These are phyloP conservation scores for Epichloe aotearoae DNA, from an alignment of 2,329 filamentous ascomycete genomes.

Conservation along the genomic window DNA sequence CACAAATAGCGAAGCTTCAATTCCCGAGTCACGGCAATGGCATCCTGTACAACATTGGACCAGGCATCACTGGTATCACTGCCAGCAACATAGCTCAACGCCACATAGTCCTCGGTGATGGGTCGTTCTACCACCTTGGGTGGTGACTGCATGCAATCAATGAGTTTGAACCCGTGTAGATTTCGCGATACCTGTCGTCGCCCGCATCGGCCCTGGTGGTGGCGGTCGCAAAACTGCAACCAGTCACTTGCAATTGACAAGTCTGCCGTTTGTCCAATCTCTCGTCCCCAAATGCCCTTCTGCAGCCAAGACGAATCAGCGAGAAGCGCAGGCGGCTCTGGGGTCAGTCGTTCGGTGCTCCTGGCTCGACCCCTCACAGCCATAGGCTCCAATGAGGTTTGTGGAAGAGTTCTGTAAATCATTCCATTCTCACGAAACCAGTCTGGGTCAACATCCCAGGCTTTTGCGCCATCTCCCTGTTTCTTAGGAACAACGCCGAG, in stretches of 20 bases:
- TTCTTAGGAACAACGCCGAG: constrained; percentile 21
- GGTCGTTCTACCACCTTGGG: constrained; percentile 17
- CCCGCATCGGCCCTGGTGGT: constrained; percentile 21
- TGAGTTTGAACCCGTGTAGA: constrained; percentile 19
- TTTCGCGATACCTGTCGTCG: constrained; percentile 12
- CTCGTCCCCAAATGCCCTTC: constrained; percentile 22
- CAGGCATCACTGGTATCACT: constrained; percentile 13
- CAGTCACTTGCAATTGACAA: constrained; percentile 19
- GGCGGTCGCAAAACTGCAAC: constrained; percentile 21
- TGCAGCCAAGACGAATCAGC: constrained; percentile 14
- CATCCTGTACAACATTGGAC: constrained; percentile 20
- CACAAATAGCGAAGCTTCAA: constrained; percentile 24
- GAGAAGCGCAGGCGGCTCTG: constrained; percentile 4
- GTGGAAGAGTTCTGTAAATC: constrained; percentile 19
- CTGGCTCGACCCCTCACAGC: constrained; percentile 8
- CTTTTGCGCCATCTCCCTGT: constrained; percentile 15
- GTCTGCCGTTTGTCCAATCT: constrained; percentile 17
- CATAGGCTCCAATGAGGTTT: constrained; percentile 11
- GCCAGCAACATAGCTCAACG: constrained; percentile 24
- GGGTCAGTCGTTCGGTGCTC: constrained; percentile 3
- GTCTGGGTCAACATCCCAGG: constrained; percentile 18
- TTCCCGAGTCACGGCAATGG: constrained; percentile 16
- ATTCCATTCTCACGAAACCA: constrained; percentile 22
- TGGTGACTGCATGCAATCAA: constrained; percentile 21
- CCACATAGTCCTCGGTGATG: constrained; percentile 17